These are phyloP conservation scores for Fagus crenata DNA, from an alignment of 306 rosid genomes.

Conservation along the genomic window DNA sequence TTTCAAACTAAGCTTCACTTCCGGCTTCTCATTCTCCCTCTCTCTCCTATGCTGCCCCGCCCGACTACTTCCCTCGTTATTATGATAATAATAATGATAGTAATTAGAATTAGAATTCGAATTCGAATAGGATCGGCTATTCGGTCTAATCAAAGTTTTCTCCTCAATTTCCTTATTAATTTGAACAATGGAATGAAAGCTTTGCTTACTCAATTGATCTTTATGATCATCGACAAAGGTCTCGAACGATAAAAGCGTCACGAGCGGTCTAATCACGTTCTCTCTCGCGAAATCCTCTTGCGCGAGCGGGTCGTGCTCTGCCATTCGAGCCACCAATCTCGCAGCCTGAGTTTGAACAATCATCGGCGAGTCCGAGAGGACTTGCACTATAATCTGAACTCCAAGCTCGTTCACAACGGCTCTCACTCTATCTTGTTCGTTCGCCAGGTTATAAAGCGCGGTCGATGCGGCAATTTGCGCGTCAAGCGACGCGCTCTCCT, in stretches of 20 bases:
- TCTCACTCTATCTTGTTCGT: slow-evolving; percentile 52
- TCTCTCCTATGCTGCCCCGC: slow-evolving; percentile 62
- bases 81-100: neutral
- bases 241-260: slow-evolving; percentile 57
- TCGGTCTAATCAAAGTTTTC: slow-evolving; percentile 20
- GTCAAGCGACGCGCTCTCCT: slow-evolving; percentile 45
- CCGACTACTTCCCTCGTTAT: slow-evolving; percentile 52
- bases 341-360: slow-evolving; percentile 57
- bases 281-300: slow-evolving; percentile 74
- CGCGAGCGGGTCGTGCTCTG: slow-evolving; percentile 52
- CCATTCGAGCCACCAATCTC: slow-evolving; percentile 67
- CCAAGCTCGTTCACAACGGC: slow-evolving; percentile 52
- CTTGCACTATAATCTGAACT: slow-evolving; percentile 56
- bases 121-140: slow-evolving; percentile 21
- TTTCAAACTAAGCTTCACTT: slow-evolving; percentile 56
- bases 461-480: slow-evolving; percentile 60
- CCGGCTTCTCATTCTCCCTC: slow-evolving; percentile 73
- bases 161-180: slow-evolving; percentile 64
- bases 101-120: slow-evolving; percentile 32
- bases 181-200: slow-evolving; percentile 55
- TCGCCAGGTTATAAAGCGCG: slow-evolving; percentile 51
- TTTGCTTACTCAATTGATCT: slow-evolving; percentile 52
- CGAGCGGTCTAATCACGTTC: slow-evolving; percentile 67
- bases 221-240: slow-evolving; percentile 42
- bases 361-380: slow-evolving; percentile 56